Evolutionary conservation across 148 eudicot species (phyloP), one percentile per base, ranked within the genome.

Genomic region (Beta vulgaris): DNA sequence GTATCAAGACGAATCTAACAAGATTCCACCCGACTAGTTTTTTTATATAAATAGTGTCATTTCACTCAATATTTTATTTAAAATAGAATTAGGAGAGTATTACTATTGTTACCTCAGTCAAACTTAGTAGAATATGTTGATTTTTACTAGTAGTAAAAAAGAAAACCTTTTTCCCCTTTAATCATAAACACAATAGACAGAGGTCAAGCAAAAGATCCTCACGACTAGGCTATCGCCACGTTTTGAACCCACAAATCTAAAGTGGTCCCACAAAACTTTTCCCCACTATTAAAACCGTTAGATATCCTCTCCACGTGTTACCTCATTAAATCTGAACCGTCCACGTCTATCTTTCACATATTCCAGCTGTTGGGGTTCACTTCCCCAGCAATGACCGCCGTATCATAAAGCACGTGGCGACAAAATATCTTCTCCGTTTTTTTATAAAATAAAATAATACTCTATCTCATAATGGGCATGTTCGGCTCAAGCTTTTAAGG

Each of bases 321-420:
- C 16, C 21, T n/a, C 40, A 0, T 42, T 62, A 12, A 68, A 81
- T 81, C 84, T 15, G 12, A 10, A 7, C 80, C 83, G 83, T 76
- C 83, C 79, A 80, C 83, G 72, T 72, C 35, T 43, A 6, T 18
- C 36, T 35, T 14, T 31, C 53, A 25, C 10, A 29, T 5, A 15
- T 18, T 53, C 80, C 77, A 76, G 44, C 77, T 72, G 73, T 72
- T 81, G 7, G 1, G 73, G 68, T 57, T 72, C 83, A 72, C 46
- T 76, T 76, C 76, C 77, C 77, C 54, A 70, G 72, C 83, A 32
- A 63, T 75, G 79, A 80, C 79, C 83, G 67, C 83, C 79, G 83
- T 73, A 51, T 64, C 79, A 19, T 25, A 25, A 62, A 69, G 68
- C 74, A 76, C 79, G 73, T 76, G 73, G n/a, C 48, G 21, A 29